Evolutionary conservation across 208 protist genomes (phyloP), one percentile per base, ranked within the genome.

Genomic region (Kentomonas sorsogonicus): DNA sequence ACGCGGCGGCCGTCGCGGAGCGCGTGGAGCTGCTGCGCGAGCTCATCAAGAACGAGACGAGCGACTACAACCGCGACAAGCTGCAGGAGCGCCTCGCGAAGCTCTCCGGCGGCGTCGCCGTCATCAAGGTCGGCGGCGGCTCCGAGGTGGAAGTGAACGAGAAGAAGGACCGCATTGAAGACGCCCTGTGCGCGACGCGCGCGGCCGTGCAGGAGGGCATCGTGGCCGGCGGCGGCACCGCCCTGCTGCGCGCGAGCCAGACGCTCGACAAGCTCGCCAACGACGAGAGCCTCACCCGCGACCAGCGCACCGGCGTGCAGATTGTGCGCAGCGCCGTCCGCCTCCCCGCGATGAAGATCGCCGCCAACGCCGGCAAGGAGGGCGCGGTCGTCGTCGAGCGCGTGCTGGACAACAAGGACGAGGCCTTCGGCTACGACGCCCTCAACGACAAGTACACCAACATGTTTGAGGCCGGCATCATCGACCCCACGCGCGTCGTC

Each of bases 401-500:
- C 66, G 66, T 99, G n/a, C 73, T 99, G 11, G 77, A 91, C 53
- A 52, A 73, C 40, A 33, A 47, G 7, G 81, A 98, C 53, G 50
- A 36, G 26, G 57, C 72, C 40, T 60, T 88, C 33, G 98, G 98
- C 74, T 99, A 95, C 82, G 93, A 99, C 66, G 96, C 96, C 34
- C 68, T 72, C 59, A 97, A 80, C 48, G 79, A 89, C 74, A 60
- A 95, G 66, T 99, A 97, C 79, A 83, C 88, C 65, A 92, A 99
- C 84, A 98, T 99, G 97, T 86, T 99, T 68, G 70, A 98, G 43
- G 84, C 90, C 11, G 98, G 98, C 70, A 99, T 99, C 70, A 98
- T 99, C 72, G 98, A 99, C 83, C 98, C 98, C 53, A 95, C 96
- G 47, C 99, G 99, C 79, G 98, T 99, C n/a, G 97, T 99, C 53